phyloP scores from a whole-genome alignment of 2,329 filamentous ascomycete genomes.

The Aspergillus fumigatiaffinis region DNA sequence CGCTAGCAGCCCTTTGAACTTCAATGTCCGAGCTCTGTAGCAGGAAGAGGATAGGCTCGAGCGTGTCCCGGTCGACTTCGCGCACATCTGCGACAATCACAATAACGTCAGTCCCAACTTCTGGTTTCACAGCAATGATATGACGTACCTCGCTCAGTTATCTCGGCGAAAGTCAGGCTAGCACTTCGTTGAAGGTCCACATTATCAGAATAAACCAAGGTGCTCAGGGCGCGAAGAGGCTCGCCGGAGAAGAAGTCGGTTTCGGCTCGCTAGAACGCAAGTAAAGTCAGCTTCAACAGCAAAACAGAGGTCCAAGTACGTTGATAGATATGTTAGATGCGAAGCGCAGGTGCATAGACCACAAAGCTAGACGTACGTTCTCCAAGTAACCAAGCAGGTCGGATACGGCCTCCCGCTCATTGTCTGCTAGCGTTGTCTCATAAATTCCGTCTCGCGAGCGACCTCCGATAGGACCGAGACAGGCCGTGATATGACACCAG shows the following conservation, averaged over 20 bases:
- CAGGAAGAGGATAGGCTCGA: conserved; percentile 92
- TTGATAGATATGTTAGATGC: conserved; percentile 1
- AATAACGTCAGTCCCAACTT: background rate
- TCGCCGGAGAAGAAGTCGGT: conserved; percentile 98
- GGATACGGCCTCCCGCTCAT: conserved; percentile 93
- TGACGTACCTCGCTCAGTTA: conserved; percentile 83
- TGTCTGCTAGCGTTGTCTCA: conserved; percentile 86
- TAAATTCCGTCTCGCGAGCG: conserved; percentile 77
- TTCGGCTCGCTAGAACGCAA: conserved; percentile 68
- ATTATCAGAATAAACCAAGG: conserved; percentile 96
- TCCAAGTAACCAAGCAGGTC: conserved; percentile 94
- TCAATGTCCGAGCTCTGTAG: conserved; percentile 95
- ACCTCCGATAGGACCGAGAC: conserved; percentile 49
- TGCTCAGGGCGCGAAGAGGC: conserved; percentile 87
- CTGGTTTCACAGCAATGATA: background rate
- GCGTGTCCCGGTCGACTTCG: conserved; percentile 89
- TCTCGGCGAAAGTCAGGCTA: conserved; percentile 97
- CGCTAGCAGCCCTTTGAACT: conserved; percentile 93
- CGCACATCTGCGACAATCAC: conserved; percentile 68
- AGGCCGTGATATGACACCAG: conserved; percentile 43
- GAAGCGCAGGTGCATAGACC: background rate
- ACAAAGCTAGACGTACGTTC: conserved; percentile 62
- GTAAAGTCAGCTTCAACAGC: conserved; percentile 15
- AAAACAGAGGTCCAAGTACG: conserved; percentile 1
- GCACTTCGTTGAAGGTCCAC: conserved; percentile 96